Conservation (phyloP, 345 rosid species). For the Arabis alpina region DNA sequence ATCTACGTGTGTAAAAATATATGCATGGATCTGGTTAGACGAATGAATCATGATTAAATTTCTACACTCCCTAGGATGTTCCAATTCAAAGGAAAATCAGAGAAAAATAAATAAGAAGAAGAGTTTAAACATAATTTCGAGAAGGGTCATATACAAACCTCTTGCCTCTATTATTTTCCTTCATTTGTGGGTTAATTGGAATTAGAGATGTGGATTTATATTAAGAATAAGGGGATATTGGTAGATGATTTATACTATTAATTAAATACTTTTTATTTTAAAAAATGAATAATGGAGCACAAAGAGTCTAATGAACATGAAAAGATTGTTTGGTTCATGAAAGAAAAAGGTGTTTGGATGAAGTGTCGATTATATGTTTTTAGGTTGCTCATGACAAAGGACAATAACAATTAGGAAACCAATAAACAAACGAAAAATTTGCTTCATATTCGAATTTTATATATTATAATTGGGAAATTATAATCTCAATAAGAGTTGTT, state of each 20-base stretch:
- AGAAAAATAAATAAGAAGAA: too few species aligned
- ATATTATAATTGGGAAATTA: neutral
- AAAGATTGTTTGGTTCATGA: constrained; percentile 46
- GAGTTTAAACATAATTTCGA: too few species aligned
- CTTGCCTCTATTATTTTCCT: too few species aligned
- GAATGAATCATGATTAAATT: too few species aligned
- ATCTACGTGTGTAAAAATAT: too few species aligned
- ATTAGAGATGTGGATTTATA: constrained; percentile 6
- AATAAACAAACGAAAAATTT: neutral
- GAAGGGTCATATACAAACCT: too few species aligned
- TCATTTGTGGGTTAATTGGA: too few species aligned
- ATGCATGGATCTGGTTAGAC: too few species aligned
- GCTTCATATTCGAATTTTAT: too few species aligned
- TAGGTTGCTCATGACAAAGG: constrained; percentile 45
- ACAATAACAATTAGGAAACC: constrained; percentile 28
- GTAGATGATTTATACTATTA: neutral
- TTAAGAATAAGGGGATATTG: constrained; percentile 8
- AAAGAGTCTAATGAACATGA: constrained; percentile 33
- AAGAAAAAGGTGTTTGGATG: constrained; percentile 45
- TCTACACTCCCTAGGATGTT: too few species aligned
- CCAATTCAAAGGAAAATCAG: too few species aligned
- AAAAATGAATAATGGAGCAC: constrained; percentile 23
- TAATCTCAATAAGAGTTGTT: neutral
- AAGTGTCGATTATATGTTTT: constrained; percentile 35
- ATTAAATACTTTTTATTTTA: neutral